phyloP scores from a whole-genome alignment of 1,284 basidiomycete species.

The Ustilago bromivora region DNA sequence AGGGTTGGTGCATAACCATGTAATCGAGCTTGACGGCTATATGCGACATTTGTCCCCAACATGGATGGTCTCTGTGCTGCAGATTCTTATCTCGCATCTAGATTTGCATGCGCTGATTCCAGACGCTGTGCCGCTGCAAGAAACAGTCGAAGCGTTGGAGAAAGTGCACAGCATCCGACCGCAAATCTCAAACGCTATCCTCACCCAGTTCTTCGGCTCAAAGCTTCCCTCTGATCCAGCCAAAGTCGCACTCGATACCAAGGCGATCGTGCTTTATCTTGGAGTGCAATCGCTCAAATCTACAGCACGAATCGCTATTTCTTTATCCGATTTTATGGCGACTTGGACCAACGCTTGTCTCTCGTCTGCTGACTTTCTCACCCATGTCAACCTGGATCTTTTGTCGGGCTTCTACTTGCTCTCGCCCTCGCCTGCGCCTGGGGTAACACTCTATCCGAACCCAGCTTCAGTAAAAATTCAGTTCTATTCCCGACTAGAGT shows the following conservation, averaged over 20 bases:
- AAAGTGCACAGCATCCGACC: slow-evolving; percentile 29
- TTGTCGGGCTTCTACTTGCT: slow-evolving; percentile 54
- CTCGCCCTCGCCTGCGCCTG: slow-evolving; percentile 44
- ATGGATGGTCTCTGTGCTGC: slow-evolving; percentile 43
- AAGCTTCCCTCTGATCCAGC: background rate
- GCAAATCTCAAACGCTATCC: slow-evolving; percentile 50
- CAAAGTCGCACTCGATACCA: slow-evolving; percentile 38
- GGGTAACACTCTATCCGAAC: slow-evolving; percentile 23
- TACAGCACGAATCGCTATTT: slow-evolving; percentile 27
- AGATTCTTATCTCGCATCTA: slow-evolving; percentile 55
- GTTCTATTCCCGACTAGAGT: slow-evolving; percentile 57
- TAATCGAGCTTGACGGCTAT: slow-evolving; percentile 59
- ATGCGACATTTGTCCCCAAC: slow-evolving; percentile 55
- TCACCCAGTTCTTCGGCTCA: slow-evolving; percentile 60
- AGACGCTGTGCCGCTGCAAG: slow-evolving; percentile 47
- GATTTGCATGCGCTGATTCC: slow-evolving; percentile 56
- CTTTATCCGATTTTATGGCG: slow-evolving; percentile 33
- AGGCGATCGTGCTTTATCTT: slow-evolving; percentile 46
- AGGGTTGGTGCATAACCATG: slow-evolving; percentile 48
- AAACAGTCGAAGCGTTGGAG: slow-evolving; percentile 43
- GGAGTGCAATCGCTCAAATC: slow-evolving; percentile 53
- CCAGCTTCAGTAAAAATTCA: slow-evolving; percentile 47
- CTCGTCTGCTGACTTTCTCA: slow-evolving; percentile 21
- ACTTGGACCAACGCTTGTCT: slow-evolving; percentile 35
- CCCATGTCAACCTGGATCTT: slow-evolving; percentile 24